A percentile compares a stretch with the other conserved stretches of the same genome.
Evolutionary conservation across 352 stramenopile species (phyloP).

Genomic region (Phytophthora rubi): DNA sequence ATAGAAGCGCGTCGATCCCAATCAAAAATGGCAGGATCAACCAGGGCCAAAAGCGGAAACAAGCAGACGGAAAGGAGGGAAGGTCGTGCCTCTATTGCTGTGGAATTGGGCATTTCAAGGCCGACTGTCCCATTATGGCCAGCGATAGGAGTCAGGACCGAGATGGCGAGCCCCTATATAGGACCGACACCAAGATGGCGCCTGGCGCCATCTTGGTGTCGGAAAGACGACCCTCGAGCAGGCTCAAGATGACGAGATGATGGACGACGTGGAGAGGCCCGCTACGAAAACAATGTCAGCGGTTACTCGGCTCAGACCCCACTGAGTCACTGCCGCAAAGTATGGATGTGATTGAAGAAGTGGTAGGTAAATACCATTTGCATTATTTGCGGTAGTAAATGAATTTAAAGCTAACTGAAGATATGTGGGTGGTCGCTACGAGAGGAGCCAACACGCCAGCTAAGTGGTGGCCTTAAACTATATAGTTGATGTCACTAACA

Average conservation of each 20-base stretch:
- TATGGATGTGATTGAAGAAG: too few species aligned
- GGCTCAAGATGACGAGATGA: too few species aligned
- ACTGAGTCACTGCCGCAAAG: too few species aligned
- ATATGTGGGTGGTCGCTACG: too few species aligned
- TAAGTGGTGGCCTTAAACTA: background rate
- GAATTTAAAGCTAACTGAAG: too few species aligned
- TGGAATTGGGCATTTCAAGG: constrained; percentile 9
- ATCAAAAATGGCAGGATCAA: constrained; percentile 10
- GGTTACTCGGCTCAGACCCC: too few species aligned
- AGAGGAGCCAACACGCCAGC: background rate
- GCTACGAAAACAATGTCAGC: too few species aligned
- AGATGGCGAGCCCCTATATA: constrained; percentile 8
- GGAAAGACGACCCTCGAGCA: too few species aligned
- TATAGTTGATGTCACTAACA: too few species aligned
- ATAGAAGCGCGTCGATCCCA: background rate
- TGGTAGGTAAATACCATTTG: too few species aligned
- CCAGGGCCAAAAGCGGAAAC: constrained; percentile 6
- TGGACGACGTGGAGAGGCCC: too few species aligned
- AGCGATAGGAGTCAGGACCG: constrained; percentile 3
- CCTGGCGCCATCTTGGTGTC: background rate
- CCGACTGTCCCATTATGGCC: background rate
- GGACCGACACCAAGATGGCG: constrained; percentile 11
- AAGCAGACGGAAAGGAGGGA: background rate
- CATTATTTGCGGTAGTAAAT: too few species aligned
- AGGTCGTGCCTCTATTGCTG: constrained; percentile 11